Evolutionary conservation across 225 moss, liverwort and hornwort genomes (phyloP).

Genomic region (Ulota crispa): DNA sequence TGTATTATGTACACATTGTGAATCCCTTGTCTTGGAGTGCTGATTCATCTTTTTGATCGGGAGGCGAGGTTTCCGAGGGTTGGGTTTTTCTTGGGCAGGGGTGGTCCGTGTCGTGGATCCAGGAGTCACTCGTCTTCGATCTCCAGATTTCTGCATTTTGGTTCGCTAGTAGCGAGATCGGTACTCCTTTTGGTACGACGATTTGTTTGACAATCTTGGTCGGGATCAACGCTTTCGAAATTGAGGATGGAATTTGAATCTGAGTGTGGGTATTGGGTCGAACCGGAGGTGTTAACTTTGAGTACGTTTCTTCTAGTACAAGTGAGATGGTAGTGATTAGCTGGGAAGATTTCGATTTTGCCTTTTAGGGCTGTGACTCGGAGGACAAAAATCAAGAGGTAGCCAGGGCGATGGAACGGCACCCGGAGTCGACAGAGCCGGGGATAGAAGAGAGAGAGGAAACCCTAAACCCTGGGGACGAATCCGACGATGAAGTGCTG

Average conservation of each 20-base stretch:
- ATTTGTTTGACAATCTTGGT: background rate
- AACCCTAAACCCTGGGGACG: slow-evolving; percentile 19
- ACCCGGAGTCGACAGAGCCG: slow-evolving; percentile 27
- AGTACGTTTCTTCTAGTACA: background rate
- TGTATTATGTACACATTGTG: background rate
- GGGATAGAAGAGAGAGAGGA: slow-evolving; percentile 28
- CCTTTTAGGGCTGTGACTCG: slow-evolving; percentile 20
- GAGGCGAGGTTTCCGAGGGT: background rate
- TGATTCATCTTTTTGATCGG: background rate
- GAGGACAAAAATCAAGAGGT: background rate
- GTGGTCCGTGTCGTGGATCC: background rate
- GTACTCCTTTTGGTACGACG: background rate
- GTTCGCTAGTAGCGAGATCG: background rate
- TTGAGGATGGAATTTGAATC: background rate
- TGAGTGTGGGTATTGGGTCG: background rate
- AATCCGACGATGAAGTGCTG: slow-evolving; percentile 47
- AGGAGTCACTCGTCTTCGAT: background rate
- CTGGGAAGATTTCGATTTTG: background rate
- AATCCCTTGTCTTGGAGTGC: background rate
- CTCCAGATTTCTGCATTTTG: background rate
- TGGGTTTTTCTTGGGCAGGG: background rate
- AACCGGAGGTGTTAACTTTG: background rate
- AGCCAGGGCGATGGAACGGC: slow-evolving; percentile 49
- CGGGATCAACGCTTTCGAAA: background rate
- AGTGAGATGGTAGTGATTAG: slow-evolving; percentile 19